Conservation (phyloP, 2,329 filamentous ascomycete genomes). For the Eurotiales sp. region DNA sequence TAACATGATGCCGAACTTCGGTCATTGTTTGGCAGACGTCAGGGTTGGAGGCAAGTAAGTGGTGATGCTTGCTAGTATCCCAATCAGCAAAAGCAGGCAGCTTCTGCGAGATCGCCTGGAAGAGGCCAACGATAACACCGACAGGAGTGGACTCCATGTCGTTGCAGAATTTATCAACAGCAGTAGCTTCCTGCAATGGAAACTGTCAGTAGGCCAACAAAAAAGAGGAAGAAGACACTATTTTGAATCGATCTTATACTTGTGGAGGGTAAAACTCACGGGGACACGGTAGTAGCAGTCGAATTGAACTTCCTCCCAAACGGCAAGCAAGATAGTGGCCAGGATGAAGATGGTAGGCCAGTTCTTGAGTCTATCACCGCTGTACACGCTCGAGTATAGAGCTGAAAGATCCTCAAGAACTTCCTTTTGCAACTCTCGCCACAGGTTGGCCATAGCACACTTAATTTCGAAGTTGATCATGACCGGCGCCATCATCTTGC, state of each 20-base stretch:
- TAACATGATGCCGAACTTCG: slow-evolving; percentile 86
- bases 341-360: slow-evolving; percentile 99
- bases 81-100: slow-evolving; percentile 88
- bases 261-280: slow-evolving; percentile 25
- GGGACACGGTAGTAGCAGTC: slow-evolving; percentile 94
- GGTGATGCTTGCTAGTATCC: slow-evolving; percentile 88
- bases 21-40: slow-evolving; percentile 96
- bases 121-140: slow-evolving; percentile 91
- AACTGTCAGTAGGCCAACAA: slow-evolving; percentile 12
- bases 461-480: slow-evolving; percentile 99
- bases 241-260: too few species aligned
- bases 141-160: slow-evolving; percentile 97
- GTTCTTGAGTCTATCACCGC: slow-evolving; percentile 94
- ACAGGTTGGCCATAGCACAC: slow-evolving; percentile 94
- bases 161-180: slow-evolving; percentile 88
- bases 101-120: slow-evolving; percentile 97
- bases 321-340: slow-evolving; percentile 83
- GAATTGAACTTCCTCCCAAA: slow-evolving; percentile 99
- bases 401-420: slow-evolving; percentile 88
- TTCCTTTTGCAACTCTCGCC: slow-evolving; percentile 94
- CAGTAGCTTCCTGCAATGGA: slow-evolving; percentile 58
- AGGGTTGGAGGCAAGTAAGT: slow-evolving; percentile 82
- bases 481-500: slow-evolving; percentile 87
- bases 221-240: not conserved
- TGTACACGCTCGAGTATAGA: slow-evolving; percentile 97